phyloP scores from a whole-genome alignment of 371 early-diverging fungal genomes.

The Umbelopsis sp. region DNA sequence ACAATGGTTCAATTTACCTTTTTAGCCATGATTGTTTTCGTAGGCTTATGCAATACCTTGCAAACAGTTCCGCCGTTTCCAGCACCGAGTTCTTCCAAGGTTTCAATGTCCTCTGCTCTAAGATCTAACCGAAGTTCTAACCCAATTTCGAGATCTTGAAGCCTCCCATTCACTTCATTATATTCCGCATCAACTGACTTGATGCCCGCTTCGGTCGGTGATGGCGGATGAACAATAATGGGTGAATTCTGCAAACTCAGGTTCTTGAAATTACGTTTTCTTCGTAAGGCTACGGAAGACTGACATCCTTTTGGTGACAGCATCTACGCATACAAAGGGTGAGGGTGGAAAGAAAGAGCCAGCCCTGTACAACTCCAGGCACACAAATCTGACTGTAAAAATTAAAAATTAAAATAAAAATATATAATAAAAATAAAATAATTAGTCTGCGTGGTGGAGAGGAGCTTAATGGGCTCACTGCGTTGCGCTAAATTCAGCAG shows the following conservation, averaged over 20 bases:
- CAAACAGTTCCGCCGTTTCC: slow-evolving; percentile 89
- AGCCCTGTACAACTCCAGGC: slow-evolving; percentile 1
- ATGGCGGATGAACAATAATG: slow-evolving; percentile 7
- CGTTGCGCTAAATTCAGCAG: no score
- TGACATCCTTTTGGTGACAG: slow-evolving; percentile 1
- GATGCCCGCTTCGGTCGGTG: background rate
- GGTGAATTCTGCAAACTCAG: slow-evolving; percentile 37
- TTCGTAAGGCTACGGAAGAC: slow-evolving; percentile 30
- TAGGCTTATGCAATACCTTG: slow-evolving; percentile 77
- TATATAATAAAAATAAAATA: no score
- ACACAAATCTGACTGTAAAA: background rate
- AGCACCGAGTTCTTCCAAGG: slow-evolving; percentile 80
- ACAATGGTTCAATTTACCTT: slow-evolving; percentile 59
- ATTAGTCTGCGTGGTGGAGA: no score
- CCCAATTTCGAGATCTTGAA: slow-evolving; percentile 71
- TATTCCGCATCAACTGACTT: slow-evolving; percentile 31
- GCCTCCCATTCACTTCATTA: slow-evolving; percentile 43
- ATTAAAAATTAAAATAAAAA: background rate
- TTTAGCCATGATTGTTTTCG: slow-evolving; percentile 82
- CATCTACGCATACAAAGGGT: background rate
- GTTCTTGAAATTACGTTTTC: slow-evolving; percentile 65
- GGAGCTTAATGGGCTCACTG: no score
- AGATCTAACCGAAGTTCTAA: slow-evolving; percentile 78
- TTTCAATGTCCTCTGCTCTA: slow-evolving; percentile 80
- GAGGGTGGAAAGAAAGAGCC: background rate